Conservation (phyloP, 2,329 filamentous ascomycete species). For the Penicillium sp. region DNA sequence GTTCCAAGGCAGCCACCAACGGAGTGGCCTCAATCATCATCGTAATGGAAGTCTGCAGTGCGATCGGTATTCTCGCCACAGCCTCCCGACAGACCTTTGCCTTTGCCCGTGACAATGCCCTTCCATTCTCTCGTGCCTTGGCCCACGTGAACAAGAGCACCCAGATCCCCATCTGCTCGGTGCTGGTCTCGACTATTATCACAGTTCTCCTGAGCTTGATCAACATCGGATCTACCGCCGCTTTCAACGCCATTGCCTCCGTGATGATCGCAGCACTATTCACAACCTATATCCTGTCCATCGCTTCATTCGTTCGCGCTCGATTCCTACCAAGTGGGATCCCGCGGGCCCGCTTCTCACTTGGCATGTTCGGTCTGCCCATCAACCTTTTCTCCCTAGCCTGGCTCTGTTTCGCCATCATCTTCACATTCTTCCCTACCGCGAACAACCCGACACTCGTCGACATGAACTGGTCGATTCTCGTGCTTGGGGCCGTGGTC, state of each 20-base stretch:
- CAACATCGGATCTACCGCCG: conserved; percentile 48
- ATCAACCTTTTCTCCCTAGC: conserved; percentile 27
- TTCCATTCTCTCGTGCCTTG: conserved; percentile 29
- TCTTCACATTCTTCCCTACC: conserved; percentile 31
- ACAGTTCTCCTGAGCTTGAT: conserved; percentile 43
- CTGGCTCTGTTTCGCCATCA: conserved; percentile 26
- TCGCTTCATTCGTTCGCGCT: conserved; percentile 19
- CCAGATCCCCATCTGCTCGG: conserved; percentile 41
- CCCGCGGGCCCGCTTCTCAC: conserved; percentile 20
- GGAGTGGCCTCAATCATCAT: conserved; percentile 45
- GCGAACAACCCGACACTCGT: conserved; percentile 16
- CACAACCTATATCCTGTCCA: conserved; percentile 47
- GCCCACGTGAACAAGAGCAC: conserved; percentile 31
- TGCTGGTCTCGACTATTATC: conserved; percentile 31
- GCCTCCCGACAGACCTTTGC: conserved; percentile 39
- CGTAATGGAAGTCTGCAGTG: conserved; percentile 33
- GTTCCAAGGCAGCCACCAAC: conserved; percentile 41
- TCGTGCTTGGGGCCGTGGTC: conserved; percentile 21
- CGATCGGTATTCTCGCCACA: conserved; percentile 30
- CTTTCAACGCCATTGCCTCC: conserved; percentile 52
- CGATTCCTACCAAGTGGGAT: conserved; percentile 18
- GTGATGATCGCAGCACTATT: conserved; percentile 48
- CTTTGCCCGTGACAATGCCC: conserved; percentile 41
- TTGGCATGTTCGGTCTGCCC: conserved; percentile 24
- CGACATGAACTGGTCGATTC: conserved; percentile 25